These are phyloP conservation scores for Euphorbia schlechtendalii DNA, from an alignment of 441 rosid genomes.

Conservation along the genomic window DNA sequence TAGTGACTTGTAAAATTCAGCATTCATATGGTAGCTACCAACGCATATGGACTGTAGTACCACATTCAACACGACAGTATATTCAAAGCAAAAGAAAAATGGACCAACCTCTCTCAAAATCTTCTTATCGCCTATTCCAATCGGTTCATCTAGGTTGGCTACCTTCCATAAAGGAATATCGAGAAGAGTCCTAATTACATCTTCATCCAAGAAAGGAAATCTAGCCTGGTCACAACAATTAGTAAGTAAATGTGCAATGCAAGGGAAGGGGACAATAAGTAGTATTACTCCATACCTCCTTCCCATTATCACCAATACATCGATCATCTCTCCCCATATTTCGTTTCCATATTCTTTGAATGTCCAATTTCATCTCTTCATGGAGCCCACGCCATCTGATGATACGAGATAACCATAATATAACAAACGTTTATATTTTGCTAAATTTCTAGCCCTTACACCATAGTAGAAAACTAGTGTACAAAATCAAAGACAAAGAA, in stretches of 20 bases:
- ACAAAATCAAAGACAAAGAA: neutral
- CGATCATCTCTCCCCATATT: conserved; percentile 95
- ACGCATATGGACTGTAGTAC: neutral
- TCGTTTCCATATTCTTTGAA: conserved; percentile 97
- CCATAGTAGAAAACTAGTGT: neutral
- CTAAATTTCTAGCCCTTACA: neutral
- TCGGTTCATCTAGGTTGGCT: conserved; percentile 74
- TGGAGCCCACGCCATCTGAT: conserved; percentile 69
- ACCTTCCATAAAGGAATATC: conserved; percentile 80
- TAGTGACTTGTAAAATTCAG: neutral
- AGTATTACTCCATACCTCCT: conserved; percentile 50
- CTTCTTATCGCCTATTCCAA: conserved; percentile 89
- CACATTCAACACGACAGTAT: neutral
- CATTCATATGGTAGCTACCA: neutral
- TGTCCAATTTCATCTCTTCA: conserved; percentile 92
- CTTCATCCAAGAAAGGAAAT: conserved; percentile 93
- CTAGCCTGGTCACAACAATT: conserved; percentile 45
- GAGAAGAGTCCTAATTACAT: conserved; percentile 69
- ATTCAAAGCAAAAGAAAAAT: neutral
- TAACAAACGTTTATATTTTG: neutral
- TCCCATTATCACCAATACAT: conserved; percentile 78
- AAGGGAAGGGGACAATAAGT: neutral
- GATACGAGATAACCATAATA: conserved; percentile 7
- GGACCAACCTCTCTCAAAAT: conserved; percentile 75
- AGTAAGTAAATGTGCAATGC: conserved; percentile 1